These are phyloP conservation scores for Diaporthe sp. DNA, from an alignment of 2,329 filamentous ascomycete species.

Conservation along the genomic window DNA sequence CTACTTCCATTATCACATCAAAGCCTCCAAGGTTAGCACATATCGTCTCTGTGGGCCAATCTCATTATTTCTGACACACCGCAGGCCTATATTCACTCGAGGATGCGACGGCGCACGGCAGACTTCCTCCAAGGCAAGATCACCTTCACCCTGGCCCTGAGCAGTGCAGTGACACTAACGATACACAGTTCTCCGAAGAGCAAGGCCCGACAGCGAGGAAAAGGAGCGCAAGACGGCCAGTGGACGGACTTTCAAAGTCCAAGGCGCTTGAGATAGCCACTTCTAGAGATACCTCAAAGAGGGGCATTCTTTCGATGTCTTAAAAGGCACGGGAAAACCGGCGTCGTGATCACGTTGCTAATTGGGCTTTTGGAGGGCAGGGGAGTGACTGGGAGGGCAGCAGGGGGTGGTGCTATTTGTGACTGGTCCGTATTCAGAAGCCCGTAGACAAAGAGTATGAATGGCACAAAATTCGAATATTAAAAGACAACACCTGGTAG, in stretches of 20 bases:
- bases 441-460: slow-evolving; percentile 22
- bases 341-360: not conserved
- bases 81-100: slow-evolving; percentile 94
- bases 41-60: slow-evolving; percentile 35
- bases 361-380: not conserved
- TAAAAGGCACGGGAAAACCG: not conserved
- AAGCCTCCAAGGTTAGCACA: slow-evolving; percentile 85
- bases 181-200: slow-evolving; percentile 87
- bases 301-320: not conserved
- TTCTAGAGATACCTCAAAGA: slow-evolving; percentile 43
- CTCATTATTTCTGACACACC: slow-evolving; percentile 11
- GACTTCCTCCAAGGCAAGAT: slow-evolving; percentile 94
- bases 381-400: not conserved
- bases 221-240: slow-evolving; percentile 98
- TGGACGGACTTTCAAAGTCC: slow-evolving; percentile 86
- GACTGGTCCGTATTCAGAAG: not conserved
- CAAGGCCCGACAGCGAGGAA: slow-evolving; percentile 94
- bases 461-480: not conserved
- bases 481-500: not conserved
- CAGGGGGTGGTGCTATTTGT: not conserved
- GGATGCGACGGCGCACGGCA: slow-evolving; percentile 97
- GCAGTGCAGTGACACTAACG: slow-evolving; percentile 47
- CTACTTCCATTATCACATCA: slow-evolving; percentile 99
- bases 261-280: slow-evolving; percentile 50
- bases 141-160: not conserved